Base-by-base conservation (phyloP, 352 stramenopile species). In the Globisporangium parvum region DNA sequence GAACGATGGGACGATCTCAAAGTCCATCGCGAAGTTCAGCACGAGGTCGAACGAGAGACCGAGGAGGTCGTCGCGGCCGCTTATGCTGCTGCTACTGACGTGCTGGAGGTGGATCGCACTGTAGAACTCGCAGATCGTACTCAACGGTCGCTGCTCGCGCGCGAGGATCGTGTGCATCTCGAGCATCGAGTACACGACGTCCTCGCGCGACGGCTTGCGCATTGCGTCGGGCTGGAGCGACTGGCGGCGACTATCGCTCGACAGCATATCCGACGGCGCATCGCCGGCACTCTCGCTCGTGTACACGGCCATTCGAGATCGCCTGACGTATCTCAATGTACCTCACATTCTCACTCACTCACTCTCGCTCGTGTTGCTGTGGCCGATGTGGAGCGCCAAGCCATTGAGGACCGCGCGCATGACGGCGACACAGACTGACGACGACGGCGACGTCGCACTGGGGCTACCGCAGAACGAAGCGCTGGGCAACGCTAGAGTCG, bases 1-100 rank as follows among this genome's bases (percentile, higher is more conserved):
- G 47, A 92, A 89, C 15, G 80, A 79, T 21, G 80, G 77, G 31
- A 91, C 81, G 53, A 92, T 72, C 47, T 91, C 82, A 51, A 92
- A 92, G 35, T 92, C 82, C 55, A 91, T 75, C 23, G 82, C 76
- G 48, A 92, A 91, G 53, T 71, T 73, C 12, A 92, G 69, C 28
- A 91, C 31, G 1, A 87, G 51, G 28, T 87, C 75, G 26, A 84
- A 88, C 37, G 65, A 80, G n/a, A 89, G 62, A 9, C 72, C 74
- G 21, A 87, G 69, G 0, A 80, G 62, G 10, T 89, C 76, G 5
- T 75, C 69, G 37, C 79, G 84, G 6, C 20, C 5, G 18, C 8
- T 24, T 2, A 14, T 8, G 8, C n/a, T 47, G 4, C 70, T 49
- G 3, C 53, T 45, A 0, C 46, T 31, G 21, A 28, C 20, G 28